phyloP scores from a whole-genome alignment of 345 rosid species.

The Eutrema heterophyllum region DNA sequence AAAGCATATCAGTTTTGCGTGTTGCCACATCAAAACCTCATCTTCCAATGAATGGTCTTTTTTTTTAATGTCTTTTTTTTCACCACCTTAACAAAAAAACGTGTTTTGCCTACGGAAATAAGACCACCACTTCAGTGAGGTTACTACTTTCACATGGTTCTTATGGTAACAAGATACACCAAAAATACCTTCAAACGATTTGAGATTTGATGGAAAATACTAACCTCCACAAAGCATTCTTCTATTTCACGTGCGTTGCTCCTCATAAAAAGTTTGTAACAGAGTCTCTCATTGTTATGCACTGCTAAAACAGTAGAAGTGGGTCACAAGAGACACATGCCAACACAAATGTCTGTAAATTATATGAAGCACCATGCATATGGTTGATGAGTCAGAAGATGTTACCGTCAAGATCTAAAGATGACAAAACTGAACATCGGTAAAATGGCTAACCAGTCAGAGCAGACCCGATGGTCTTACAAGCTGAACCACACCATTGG shows the following conservation, averaged over 20 bases:
- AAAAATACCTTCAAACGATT: slow-evolving; percentile 2
- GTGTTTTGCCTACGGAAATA: not conserved
- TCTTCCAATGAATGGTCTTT: not conserved
- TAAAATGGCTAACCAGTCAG: slow-evolving; percentile 10
- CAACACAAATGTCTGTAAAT: slow-evolving; percentile 5
- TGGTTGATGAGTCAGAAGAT: slow-evolving; percentile 19
- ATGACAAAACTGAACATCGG: not conserved
- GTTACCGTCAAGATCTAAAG: slow-evolving; percentile 22
- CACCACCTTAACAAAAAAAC: not conserved
- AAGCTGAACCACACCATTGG: not conserved
- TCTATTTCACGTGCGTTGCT: slow-evolving; percentile 17
- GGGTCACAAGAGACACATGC: slow-evolving; percentile 8
- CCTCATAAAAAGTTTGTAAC: slow-evolving; percentile 1
- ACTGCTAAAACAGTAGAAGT: slow-evolving; percentile 16
- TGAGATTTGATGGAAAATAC: slow-evolving; percentile 13
- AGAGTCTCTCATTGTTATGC: slow-evolving; percentile 11
- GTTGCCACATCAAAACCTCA: not conserved
- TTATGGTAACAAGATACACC: slow-evolving; percentile 16
- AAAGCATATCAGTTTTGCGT: not conserved
- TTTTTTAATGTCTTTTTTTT: too few relatives aligned
- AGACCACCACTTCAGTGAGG: slow-evolving; percentile 9
- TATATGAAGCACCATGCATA: slow-evolving; percentile 11
- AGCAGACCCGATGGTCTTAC: not conserved
- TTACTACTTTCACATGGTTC: slow-evolving; percentile 12
- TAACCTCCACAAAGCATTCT: slow-evolving; percentile 21